These are phyloP conservation scores for Candida boidinii DNA, from an alignment of 805 yeast species.

Conservation along the genomic window DNA sequence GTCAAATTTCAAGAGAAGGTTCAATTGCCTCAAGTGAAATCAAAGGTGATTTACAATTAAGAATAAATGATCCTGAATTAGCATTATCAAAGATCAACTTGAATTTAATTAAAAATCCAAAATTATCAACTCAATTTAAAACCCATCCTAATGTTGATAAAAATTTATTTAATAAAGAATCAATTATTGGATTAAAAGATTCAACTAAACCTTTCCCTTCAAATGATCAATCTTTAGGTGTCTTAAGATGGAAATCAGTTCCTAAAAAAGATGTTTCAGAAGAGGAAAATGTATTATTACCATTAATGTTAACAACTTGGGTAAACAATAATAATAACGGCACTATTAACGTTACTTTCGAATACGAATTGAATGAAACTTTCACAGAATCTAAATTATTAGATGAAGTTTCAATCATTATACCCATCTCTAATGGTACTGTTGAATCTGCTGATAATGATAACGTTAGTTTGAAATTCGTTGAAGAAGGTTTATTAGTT, in stretches of 20 bases:
- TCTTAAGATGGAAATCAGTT: conserved; percentile 82
- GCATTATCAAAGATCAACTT: conserved; percentile 60
- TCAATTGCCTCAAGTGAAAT: conserved; percentile 60
- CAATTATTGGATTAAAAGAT: conserved; percentile 69
- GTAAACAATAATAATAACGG: conserved; percentile 55
- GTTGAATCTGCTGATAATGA: conserved; percentile 44
- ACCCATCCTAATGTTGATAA: conserved; percentile 97
- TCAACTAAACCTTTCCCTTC: conserved; percentile 77
- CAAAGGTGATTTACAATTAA: conserved; percentile 84
- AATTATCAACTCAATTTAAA: conserved; percentile 58
- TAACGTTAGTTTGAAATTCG: conserved; percentile 46
- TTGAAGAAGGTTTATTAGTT: conserved; percentile 67
- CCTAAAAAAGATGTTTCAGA: conserved; percentile 40
- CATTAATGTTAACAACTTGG: conserved; percentile 81
- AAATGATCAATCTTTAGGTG: conserved; percentile 84
- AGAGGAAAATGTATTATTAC: conserved; percentile 50
- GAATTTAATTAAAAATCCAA: conserved; percentile 36
- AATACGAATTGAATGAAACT: conserved; percentile 62
- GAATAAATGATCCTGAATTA: conserved; percentile 69
- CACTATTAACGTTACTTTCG: conserved; percentile 70
- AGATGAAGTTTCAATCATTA: conserved; percentile 44
- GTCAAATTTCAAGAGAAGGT: conserved; percentile 81
- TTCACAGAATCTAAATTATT: conserved; percentile 32
- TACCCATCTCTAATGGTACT: conserved; percentile 58
- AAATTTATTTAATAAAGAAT: conserved; percentile 46